phyloP scores from a whole-genome alignment of 768 basidiomycete genomes.

The Rhodotorula graminis region DNA sequence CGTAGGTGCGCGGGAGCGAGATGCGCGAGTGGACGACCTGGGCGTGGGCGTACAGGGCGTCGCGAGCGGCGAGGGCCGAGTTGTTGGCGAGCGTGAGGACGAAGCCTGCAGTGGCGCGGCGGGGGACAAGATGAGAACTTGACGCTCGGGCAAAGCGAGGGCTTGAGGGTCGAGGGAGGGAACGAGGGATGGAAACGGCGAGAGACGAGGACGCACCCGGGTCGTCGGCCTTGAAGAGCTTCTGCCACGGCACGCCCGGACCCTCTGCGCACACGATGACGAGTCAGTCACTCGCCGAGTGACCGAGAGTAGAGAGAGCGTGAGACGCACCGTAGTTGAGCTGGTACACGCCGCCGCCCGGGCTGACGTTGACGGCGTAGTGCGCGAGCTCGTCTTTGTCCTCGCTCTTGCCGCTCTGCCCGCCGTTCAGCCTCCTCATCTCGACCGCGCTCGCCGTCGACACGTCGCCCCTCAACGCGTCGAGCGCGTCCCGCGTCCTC shows the following conservation, averaged over 20 bases:
- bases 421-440: constrained; percentile 42
- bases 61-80: constrained; percentile 59
- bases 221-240: constrained; percentile 59
- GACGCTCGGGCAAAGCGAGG: neutral
- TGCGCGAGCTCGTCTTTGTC: constrained; percentile 48
- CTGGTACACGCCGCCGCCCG: constrained; percentile 76
- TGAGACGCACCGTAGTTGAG: constrained; percentile 55
- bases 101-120: constrained; percentile 48
- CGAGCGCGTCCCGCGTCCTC: constrained; percentile 36
- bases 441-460: neutral
- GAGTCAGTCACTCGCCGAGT: neutral
- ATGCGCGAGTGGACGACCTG: constrained; percentile 67
- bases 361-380: constrained; percentile 72
- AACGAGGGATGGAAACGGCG: neutral
- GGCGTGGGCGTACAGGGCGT: constrained; percentile 66
- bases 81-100: constrained; percentile 69
- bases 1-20: constrained; percentile 59
- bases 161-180: neutral
- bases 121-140: too few relatives aligned
- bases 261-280: constrained; percentile 50
- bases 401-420: neutral
- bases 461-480: neutral
- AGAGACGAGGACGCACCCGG: constrained; percentile 48
- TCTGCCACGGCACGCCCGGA: constrained; percentile 82
- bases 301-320: neutral